Evolutionary conservation across 495 filamentous ascomycete species (phyloP).

Genomic region (Aspergillus incahuasiensis): DNA sequence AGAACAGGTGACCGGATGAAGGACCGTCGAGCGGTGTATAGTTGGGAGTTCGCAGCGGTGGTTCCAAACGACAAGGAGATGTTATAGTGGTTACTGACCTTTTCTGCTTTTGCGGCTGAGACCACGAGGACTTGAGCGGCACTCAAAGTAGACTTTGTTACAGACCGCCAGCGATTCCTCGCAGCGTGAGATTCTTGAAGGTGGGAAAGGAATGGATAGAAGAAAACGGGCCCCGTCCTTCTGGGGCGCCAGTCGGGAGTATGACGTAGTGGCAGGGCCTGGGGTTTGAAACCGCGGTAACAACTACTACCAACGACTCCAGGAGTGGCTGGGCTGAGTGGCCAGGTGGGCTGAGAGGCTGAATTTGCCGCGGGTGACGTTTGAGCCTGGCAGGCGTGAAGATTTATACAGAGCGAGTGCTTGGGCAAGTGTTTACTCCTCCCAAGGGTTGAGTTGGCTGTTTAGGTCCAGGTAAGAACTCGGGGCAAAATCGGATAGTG

Average conservation of each 20-base stretch:
- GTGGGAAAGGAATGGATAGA: conserved; percentile 14
- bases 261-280: conserved; percentile 36
- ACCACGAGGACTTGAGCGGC: not conserved
- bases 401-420: not conserved
- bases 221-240: conserved; percentile 27
- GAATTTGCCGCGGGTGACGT: conserved; percentile 3
- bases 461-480: not conserved
- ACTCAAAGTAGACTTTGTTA: not conserved
- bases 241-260: conserved; percentile 23
- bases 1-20: conserved; percentile 10
- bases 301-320: not conserved
- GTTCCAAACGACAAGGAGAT: conserved; percentile 22
- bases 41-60: conserved; percentile 3
- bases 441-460: not conserved
- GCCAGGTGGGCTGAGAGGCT: not conserved
- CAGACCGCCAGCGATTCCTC: conserved; percentile 26
- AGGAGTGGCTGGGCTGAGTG: not conserved
- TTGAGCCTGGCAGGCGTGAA: not conserved
- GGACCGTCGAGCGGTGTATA: conserved; percentile 24
- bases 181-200: conserved; percentile 16
- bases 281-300: conserved; percentile 21
- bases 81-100: conserved; percentile 20
- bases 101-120: not conserved
- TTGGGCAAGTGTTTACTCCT: not conserved
- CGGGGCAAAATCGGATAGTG: conserved; percentile 27